phyloP scores from a whole-genome alignment of 2,329 filamentous ascomycete genomes.

The Penicillium sp. region DNA sequence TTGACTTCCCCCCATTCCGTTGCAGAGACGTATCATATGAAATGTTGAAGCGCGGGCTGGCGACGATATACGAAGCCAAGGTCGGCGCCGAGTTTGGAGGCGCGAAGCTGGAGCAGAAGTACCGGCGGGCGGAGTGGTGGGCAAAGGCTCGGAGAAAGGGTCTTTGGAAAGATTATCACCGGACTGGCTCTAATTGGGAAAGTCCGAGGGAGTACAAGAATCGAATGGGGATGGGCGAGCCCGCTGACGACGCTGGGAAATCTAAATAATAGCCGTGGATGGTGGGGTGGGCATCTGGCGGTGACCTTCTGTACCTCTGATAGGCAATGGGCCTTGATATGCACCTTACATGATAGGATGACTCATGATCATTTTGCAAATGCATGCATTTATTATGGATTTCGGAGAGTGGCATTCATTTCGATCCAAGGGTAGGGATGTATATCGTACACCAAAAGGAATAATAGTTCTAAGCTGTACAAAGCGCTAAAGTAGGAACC shows the following conservation, averaged over 20 bases:
- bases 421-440: conserved; percentile 4
- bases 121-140: conserved; percentile 50
- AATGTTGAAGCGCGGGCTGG: conserved; percentile 82
- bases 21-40: conserved; percentile 82
- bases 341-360: conserved; percentile 12
- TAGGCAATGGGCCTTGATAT: not conserved
- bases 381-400: not conserved
- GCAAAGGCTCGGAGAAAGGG: conserved; percentile 67
- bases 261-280: conserved; percentile 7
- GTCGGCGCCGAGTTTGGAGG: conserved; percentile 85
- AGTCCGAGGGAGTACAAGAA: conserved; percentile 87
- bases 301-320: not conserved
- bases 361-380: conserved; percentile 13
- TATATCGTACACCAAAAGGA: conserved; percentile 23
- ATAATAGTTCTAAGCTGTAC: conserved; percentile 14
- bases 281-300: not conserved
- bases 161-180: conserved; percentile 68
- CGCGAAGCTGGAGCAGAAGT: conserved; percentile 53
- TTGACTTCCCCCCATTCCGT: conserved; percentile 50
- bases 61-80: conserved; percentile 93
- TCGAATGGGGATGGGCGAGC: conserved; percentile 50
- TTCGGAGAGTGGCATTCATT: not conserved
- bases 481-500: conserved; percentile 6
- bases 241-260: conserved; percentile 35
- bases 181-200: conserved; percentile 63